Base-by-base conservation (phyloP, 2,329 filamentous ascomycete genomes). In the Phaeophleospora eucalypticola region DNA sequence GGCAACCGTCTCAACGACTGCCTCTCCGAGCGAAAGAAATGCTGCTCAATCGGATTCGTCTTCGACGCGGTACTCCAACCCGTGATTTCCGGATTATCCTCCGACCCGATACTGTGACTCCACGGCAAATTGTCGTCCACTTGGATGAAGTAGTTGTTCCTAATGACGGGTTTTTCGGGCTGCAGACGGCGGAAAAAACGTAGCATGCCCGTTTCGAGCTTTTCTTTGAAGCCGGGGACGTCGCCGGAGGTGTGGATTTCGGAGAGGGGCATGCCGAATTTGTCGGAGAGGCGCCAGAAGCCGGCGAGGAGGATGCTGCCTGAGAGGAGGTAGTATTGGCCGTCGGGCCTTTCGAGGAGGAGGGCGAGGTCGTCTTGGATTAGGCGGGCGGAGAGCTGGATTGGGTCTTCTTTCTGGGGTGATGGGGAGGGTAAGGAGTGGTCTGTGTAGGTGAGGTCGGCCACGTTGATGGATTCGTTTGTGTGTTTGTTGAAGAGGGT, bases 101-200 rank as follows among this genome's bases (percentile, higher is more conserved):
- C 89, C 14, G 69, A 58, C 0, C 88, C 88, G 56, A 94, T 90
- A 58, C 81, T 87, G 59, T 75, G 70, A 49, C 83, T 87, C 88
- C 88, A 94, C 0, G 84, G 73, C 1, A 95, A 72, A 4, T 77
- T 68, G 46, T 89, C 86, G 61, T 94, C 88, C 1, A 93, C 87
- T 68, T 94, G 88, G 53, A 94, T 78, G 71, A 94, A 94, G 68
- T 93, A 94, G 64, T 93, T 91, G 64, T 90, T 88, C 48, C 87
- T 75, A 16, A 81, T 58, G 18, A 86, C 78, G 0, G 82, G 77
- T 36, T 81, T 79, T 35, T 88, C 82, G 1, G 84, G 84, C 60
- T 78, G 76, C 0, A 93, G 66, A 0, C 88, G 72, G 0, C 79
- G 74, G 71, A 94, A 93, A 71, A 94, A 89, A 63, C 85, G 88